Conservation (phyloP, 495 filamentous ascomycete species). For the Paragyromitra xinjiangensis region DNA sequence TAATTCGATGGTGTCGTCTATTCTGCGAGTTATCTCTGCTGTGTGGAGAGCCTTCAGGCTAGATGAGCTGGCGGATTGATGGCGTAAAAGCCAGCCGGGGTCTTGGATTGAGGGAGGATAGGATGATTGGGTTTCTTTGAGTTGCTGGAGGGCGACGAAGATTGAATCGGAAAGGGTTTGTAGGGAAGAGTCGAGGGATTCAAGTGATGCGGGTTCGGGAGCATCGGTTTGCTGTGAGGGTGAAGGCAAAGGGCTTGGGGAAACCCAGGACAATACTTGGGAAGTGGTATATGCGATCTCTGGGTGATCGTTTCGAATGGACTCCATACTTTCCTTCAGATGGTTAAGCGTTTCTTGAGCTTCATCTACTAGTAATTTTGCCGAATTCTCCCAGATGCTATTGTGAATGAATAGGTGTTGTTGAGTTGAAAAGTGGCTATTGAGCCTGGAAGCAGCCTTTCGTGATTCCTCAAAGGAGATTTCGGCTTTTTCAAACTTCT, state of each 20-base stretch:
- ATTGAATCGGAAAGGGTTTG: constrained; percentile 70
- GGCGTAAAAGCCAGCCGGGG: constrained; percentile 69
- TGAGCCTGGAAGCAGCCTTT: constrained; percentile 22
- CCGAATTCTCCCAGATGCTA: constrained; percentile 46
- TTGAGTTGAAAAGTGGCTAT: constrained; percentile 30
- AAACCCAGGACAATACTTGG: constrained; percentile 50
- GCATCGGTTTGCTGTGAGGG: neutral
- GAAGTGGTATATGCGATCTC: constrained; percentile 51
- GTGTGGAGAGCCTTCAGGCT: constrained; percentile 69
- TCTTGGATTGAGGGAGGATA: constrained; percentile 68
- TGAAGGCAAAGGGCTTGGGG: neutral
- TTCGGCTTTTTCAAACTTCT: constrained; percentile 31
- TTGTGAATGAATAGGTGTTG: constrained; percentile 29
- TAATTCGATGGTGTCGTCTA: constrained; percentile 64
- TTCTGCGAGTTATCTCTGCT: constrained; percentile 63
- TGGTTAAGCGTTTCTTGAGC: constrained; percentile 61
- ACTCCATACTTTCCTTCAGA: constrained; percentile 62
- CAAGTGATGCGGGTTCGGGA: constrained; percentile 8
- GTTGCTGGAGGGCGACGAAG: constrained; percentile 76
- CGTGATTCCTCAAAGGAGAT: constrained; percentile 26
- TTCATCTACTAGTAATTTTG: constrained; percentile 60
- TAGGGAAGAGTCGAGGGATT: constrained; percentile 66
- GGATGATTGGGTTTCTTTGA: constrained; percentile 63
- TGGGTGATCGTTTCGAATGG: constrained; percentile 43
- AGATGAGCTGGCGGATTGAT: constrained; percentile 67